A percentile compares a stretch with the other conserved stretches of the same genome.
Evolutionary conservation across 768 basidiomycete genomes (phyloP).

Genomic region (Phlebiopsis gigantea): DNA sequence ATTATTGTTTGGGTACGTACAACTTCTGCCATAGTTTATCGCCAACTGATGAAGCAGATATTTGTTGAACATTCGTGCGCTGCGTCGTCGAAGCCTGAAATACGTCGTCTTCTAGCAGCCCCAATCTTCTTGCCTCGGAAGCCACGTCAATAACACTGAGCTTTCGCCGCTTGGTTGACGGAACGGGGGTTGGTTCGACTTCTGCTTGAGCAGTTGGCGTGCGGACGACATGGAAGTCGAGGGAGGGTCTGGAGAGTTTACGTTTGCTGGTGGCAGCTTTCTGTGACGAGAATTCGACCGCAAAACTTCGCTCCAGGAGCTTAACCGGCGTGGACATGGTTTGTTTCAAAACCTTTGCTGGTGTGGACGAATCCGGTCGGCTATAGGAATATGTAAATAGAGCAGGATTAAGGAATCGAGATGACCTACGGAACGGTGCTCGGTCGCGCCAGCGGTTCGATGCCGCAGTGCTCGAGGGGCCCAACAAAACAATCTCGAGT

Average conservation of each 20-base stretch:
- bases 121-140: too few species aligned
- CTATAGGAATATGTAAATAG: neutral
- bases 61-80: too few species aligned
- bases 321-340: neutral
- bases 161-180: neutral
- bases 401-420: neutral
- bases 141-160: too few species aligned
- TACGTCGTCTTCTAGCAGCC: too few species aligned
- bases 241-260: neutral
- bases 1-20: too few species aligned
- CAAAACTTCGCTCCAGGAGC: neutral
- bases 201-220: neutral
- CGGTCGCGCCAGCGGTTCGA: slow-evolving; percentile 32
- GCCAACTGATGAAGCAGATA: too few species aligned
- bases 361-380: neutral
- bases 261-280: neutral
- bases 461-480: slow-evolving; percentile 23
- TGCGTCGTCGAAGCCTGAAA: too few species aligned
- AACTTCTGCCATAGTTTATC: too few species aligned
- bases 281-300: neutral
- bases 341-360: too few species aligned
- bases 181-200: neutral
- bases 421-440: neutral
- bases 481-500: neutral
- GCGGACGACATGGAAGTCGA: neutral